Conservation (phyloP, 805 yeast genomes). For the Candida piceae region DNA sequence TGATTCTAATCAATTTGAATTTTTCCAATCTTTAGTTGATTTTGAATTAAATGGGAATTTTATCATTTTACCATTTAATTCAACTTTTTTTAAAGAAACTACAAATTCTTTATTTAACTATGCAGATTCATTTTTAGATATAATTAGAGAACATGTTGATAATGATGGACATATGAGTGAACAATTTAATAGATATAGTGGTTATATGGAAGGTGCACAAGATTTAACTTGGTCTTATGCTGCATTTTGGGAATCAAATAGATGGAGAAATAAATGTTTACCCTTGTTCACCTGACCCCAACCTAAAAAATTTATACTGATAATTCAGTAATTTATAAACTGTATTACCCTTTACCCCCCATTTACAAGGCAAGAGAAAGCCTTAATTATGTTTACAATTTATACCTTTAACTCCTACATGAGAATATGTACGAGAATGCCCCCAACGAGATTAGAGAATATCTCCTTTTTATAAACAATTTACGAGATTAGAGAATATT, state of each 20-base stretch:
- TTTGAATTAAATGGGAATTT: too few species aligned
- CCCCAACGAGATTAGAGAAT: too few species aligned
- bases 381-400: too few species aligned
- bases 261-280: slow-evolving; percentile 56
- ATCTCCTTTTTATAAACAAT: too few species aligned
- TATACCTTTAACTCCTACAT: too few species aligned
- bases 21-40: slow-evolving; percentile 1
- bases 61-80: slow-evolving; percentile 32
- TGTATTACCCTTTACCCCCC: too few species aligned
- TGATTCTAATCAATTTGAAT: slow-evolving; percentile 22
- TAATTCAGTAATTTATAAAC: too few species aligned
- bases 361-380: too few species aligned
- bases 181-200: slow-evolving; percentile 76
- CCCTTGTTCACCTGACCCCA: too few species aligned
- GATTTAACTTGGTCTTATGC: slow-evolving; percentile 91
- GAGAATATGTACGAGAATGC: too few species aligned
- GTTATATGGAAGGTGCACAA: slow-evolving; percentile 83
- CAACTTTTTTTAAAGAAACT: slow-evolving; percentile 42
- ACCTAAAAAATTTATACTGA: too few species aligned
- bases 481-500: too few species aligned
- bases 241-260: slow-evolving; percentile 63
- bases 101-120: slow-evolving; percentile 43
- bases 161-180: slow-evolving; percentile 76
- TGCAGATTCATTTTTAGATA: slow-evolving; percentile 63
- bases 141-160: slow-evolving; percentile 55